These are phyloP conservation scores for Ustilago lituana DNA, from an alignment of 1,284 basidiomycete species.

Conservation along the genomic window DNA sequence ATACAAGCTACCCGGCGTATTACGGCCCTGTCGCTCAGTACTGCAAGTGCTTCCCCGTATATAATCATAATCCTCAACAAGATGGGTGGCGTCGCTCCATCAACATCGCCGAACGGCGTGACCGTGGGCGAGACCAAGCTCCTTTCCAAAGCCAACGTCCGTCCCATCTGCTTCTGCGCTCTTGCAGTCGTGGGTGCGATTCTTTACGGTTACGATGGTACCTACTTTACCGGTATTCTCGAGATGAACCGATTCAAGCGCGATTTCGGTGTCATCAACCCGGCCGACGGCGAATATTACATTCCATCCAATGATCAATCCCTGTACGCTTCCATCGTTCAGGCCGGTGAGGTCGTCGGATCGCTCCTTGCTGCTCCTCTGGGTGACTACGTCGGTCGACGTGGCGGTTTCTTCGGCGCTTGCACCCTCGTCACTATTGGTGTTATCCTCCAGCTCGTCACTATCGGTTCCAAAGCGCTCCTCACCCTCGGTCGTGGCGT, in stretches of 20 bases:
- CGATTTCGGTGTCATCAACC: slow-evolving; percentile 59
- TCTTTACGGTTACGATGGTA: slow-evolving; percentile 68
- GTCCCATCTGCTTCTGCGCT: slow-evolving; percentile 64
- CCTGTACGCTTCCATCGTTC: slow-evolving; percentile 68
- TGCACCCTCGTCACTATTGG: slow-evolving; percentile 67
- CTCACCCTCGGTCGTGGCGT: slow-evolving; percentile 69
- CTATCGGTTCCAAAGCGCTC: slow-evolving; percentile 64
- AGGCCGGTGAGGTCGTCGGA: slow-evolving; percentile 69
- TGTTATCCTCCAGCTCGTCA: slow-evolving; percentile 68
- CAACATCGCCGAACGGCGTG: slow-evolving; percentile 28
- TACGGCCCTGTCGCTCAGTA: no score
- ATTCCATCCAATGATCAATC: slow-evolving; percentile 59
- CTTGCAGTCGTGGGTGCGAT: slow-evolving; percentile 63
- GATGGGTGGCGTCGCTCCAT: slow-evolving; percentile 36
- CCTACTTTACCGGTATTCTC: slow-evolving; percentile 64
- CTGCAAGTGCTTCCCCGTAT: no score
- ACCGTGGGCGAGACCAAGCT: slow-evolving; percentile 53
- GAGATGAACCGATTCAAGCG: slow-evolving; percentile 63
- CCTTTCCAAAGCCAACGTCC: slow-evolving; percentile 62
- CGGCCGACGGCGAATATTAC: slow-evolving; percentile 36
- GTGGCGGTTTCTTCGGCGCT: slow-evolving; percentile 67
- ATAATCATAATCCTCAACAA: not conserved
- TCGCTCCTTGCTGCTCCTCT: slow-evolving; percentile 68
- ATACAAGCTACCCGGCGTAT: no score
- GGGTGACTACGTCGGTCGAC: slow-evolving; percentile 68